Conservation (phyloP, 345 rosid species). For the Hevea brasiliensis region DNA sequence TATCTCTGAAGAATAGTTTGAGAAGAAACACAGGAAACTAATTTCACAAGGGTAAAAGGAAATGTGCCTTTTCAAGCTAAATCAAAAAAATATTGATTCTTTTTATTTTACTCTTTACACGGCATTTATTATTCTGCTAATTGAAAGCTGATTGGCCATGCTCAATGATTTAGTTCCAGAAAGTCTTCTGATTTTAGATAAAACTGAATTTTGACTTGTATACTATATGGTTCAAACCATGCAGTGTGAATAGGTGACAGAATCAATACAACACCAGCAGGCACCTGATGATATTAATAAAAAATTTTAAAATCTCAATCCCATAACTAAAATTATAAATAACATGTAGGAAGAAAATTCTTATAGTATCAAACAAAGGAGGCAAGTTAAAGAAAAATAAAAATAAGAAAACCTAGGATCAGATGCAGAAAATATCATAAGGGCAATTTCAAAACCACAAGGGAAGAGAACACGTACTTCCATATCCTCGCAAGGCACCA, state of each 20-base stretch:
- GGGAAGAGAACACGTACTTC: conserved; percentile 24
- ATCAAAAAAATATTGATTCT: neutral
- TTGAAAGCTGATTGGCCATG: neutral
- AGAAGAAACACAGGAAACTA: neutral
- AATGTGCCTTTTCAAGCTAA: neutral
- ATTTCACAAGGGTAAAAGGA: neutral
- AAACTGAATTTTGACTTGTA: neutral
- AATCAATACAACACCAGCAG: neutral
- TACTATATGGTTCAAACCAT: neutral
- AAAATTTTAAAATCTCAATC: neutral
- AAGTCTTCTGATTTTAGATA: neutral
- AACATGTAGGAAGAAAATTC: neutral
- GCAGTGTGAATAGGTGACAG: neutral
- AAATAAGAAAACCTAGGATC: neutral
- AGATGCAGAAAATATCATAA: neutral
- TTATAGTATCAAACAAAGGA: neutral
- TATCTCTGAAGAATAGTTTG: neutral
- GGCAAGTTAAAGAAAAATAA: neutral
- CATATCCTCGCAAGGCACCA: conserved; percentile 16
- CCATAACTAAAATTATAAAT: neutral
- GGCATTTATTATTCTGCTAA: neutral
- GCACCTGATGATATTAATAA: neutral
- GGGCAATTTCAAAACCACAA: neutral
- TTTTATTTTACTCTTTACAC: neutral
- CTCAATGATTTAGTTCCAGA: neutral